Evolutionary conservation across 352 stramenopile genomes (phyloP), one percentile per base, ranked within the genome.

Genomic region (Phytopythium ostracodes): DNA sequence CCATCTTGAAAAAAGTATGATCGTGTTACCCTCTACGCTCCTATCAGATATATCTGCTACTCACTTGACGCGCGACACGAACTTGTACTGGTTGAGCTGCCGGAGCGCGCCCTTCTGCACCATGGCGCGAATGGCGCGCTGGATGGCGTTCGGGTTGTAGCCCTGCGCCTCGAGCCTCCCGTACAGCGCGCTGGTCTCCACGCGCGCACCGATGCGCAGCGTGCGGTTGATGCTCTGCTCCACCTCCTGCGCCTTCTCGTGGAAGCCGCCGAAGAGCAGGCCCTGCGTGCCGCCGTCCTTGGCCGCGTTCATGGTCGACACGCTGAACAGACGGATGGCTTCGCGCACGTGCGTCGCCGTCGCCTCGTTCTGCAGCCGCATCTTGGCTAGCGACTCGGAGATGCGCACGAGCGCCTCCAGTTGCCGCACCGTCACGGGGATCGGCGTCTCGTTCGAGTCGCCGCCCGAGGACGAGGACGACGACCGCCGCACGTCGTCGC

Each of bases 391-490:
- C 50, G 92, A 95, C 80, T 99, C 98, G 1, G 91, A 91, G 50
- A 99, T 96, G 40, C 97, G 95, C 55, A 99, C 96, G 7, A 99
- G 79, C 53, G 97, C 97, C 76, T 99, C 97, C 0, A 99, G 87
- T 76, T 99, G 98, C 49, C 98, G 90, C 24, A 99, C 97, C 11
- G 98, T 99, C 67, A 99, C 99, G 11, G 98, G 97, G 62, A 99
- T 95, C 25, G 86, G 84, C 17, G 83, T 83, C 71, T 89, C 88
- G n/a, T 49, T 36, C 22, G 22, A 22, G 54, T 25, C 54, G 12
- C 36, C 54, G n/a, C 24, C 54, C 17, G 71, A 65, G 14, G 47
- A 31, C 20, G 90, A 69, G 43, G 88, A 87, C 22, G 90, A 72
- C 44, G 88, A 88, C 60, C 91, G 92, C 8, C 96, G 89, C 60